These are phyloP conservation scores for Hebeloma cylindrosporum DNA, from an alignment of 768 basidiomycete species.

Conservation along the genomic window DNA sequence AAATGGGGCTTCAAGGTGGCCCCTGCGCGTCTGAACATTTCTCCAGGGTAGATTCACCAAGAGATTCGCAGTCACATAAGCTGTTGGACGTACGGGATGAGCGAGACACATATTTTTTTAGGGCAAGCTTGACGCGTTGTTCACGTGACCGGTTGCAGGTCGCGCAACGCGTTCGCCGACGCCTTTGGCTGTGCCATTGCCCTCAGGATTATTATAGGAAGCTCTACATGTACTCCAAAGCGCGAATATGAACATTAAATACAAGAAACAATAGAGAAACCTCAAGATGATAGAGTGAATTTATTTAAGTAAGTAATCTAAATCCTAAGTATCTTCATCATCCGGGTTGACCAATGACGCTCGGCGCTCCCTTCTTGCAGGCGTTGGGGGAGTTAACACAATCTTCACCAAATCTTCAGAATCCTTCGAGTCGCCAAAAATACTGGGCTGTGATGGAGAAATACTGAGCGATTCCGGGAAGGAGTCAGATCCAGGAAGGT, in stretches of 20 bases:
- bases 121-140: constrained; percentile 2
- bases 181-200: too few species aligned
- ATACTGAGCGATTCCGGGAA: constrained; percentile 17
- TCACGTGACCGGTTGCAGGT: background rate
- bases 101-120: too few species aligned
- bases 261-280: too few species aligned
- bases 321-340: constrained; percentile 1
- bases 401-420: constrained; percentile 24
- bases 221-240: too few species aligned
- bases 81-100: background rate
- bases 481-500: constrained; percentile 9
- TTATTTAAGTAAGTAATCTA: too few species aligned
- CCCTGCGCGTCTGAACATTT: constrained; percentile 33
- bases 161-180: constrained; percentile 2
- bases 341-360: background rate
- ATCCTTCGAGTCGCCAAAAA: constrained; percentile 26
- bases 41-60: background rate
- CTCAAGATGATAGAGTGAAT: too few species aligned
- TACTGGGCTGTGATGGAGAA: constrained; percentile 30
- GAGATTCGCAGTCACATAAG: background rate
- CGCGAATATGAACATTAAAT: too few species aligned
- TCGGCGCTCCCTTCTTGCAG: constrained; percentile 10
- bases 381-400: constrained; percentile 34
- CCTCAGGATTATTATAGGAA: too few species aligned
- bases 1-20: constrained; percentile 21